Percentiles rank a stretch among this genome's conserved stretches.
Evolutionary conservation across 2,329 filamentous ascomycete genomes (phyloP).

Genomic region (Monosporascus ibericus): DNA sequence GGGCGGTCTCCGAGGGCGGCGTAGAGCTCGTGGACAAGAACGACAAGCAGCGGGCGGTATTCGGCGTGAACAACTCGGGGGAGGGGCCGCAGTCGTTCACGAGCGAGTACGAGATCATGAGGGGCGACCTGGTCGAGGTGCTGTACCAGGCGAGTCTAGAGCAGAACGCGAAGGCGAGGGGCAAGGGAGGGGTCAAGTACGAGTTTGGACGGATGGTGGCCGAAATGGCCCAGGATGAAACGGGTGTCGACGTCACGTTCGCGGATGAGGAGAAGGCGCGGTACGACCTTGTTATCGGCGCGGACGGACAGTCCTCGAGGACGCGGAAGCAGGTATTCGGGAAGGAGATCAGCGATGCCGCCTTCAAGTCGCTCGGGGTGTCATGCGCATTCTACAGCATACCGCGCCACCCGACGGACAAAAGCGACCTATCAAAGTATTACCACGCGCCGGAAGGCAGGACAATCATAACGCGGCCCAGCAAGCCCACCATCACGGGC

Average conservation of each 20-base stretch:
- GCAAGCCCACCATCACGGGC: slow-evolving; percentile 26
- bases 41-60: slow-evolving; percentile 31
- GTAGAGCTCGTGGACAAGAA: slow-evolving; percentile 36
- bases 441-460: slow-evolving; percentile 31
- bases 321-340: slow-evolving; percentile 35
- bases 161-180: slow-evolving; percentile 12
- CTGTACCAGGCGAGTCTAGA: slow-evolving; percentile 36
- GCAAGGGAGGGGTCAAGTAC: slow-evolving; percentile 23
- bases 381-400: slow-evolving; percentile 36
- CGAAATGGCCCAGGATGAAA: slow-evolving; percentile 21
- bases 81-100: slow-evolving; percentile 39
- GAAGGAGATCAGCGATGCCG: slow-evolving; percentile 15
- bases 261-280: slow-evolving; percentile 33
- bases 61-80: slow-evolving; percentile 34
- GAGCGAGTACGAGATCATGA: slow-evolving; percentile 55
- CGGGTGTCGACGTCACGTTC: slow-evolving; percentile 31
- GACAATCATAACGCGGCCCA: slow-evolving; percentile 31
- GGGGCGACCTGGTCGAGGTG: slow-evolving; percentile 47
- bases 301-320: slow-evolving; percentile 47
- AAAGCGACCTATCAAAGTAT: slow-evolving; percentile 24
- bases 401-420: slow-evolving; percentile 17
- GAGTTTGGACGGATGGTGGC: slow-evolving; percentile 26
- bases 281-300: slow-evolving; percentile 49
- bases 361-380: slow-evolving; percentile 23
- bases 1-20: slow-evolving; percentile 41